Conservation (phyloP, 805 yeast genomes). For the Torulaspora quercuum region DNA sequence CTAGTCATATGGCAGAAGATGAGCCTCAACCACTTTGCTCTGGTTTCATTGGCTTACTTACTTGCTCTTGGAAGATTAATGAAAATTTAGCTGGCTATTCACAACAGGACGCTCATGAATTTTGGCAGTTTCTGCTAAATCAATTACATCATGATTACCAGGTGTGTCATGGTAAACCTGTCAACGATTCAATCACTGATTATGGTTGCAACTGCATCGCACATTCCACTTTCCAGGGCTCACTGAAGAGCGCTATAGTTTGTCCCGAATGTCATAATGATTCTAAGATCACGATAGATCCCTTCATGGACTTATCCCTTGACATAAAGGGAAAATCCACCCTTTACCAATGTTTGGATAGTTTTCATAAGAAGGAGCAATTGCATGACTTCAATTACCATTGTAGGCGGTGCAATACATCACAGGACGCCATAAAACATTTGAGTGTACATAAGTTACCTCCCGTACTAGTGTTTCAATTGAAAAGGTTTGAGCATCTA, state of each 20-base stretch:
- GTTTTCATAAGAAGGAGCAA: conserved; percentile 74
- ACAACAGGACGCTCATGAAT: conserved; percentile 98
- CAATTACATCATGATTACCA: conserved; percentile 60
- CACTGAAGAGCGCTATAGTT: conserved; percentile 69
- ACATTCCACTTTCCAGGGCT: conserved; percentile 81
- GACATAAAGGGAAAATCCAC: conserved; percentile 53
- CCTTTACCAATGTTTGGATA: conserved; percentile 63
- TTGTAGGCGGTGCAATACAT: conserved; percentile 62
- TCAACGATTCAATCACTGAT: conserved; percentile 10
- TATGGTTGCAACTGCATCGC: conserved; percentile 67
- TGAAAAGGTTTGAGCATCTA: conserved; percentile 59
- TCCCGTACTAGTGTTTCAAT: conserved; percentile 74
- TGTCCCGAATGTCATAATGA: conserved; percentile 66
- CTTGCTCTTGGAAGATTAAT: conserved; percentile 86
- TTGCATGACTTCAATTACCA: conserved; percentile 65
- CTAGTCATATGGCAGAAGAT: conserved; percentile 17
- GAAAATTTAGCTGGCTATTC: conserved; percentile 89
- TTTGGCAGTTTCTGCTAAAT: conserved; percentile 86
- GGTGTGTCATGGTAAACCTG: conserved; percentile 16
- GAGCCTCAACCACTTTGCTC: conserved; percentile 45
- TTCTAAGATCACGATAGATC: conserved; percentile 71
- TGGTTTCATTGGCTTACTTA: conserved; percentile 75
- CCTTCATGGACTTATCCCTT: conserved; percentile 82
- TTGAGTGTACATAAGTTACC: conserved; percentile 68
- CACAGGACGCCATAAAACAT: conserved; percentile 67